These are phyloP conservation scores for Apiotrichum siamense DNA, from an alignment of 1,284 basidiomycete species.

Conservation along the genomic window DNA sequence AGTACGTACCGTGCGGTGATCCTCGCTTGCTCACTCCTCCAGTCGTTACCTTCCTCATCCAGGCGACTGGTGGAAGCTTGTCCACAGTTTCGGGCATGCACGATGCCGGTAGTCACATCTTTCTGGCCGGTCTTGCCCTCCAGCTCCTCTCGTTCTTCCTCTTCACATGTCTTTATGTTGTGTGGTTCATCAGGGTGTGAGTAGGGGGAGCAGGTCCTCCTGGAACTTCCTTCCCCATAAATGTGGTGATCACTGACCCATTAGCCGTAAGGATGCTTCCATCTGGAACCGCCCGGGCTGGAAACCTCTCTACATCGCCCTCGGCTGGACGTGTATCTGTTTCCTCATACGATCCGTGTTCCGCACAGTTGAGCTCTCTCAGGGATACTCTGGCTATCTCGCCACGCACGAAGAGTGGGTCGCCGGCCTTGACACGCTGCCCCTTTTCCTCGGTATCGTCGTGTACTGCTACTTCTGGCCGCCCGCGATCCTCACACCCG, in stretches of 20 bases:
- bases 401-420: constrained; percentile 60
- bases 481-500: constrained; percentile 7
- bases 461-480: constrained; percentile 40
- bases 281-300: constrained; percentile 49
- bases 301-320: constrained; percentile 54
- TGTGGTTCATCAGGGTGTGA: constrained; percentile 57
- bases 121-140: constrained; percentile 57
- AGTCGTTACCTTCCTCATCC: constrained; percentile 59
- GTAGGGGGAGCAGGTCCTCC: constrained; percentile 3
- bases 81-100: constrained; percentile 32
- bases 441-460: constrained; percentile 56
- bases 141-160: constrained; percentile 59
- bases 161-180: constrained; percentile 56
- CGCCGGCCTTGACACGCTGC: constrained; percentile 58
- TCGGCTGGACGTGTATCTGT: constrained; percentile 55
- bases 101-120: constrained; percentile 49
- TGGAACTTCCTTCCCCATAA: not conserved
- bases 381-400: constrained; percentile 60
- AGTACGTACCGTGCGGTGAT: constrained; percentile 31
- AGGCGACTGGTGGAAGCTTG: constrained; percentile 49
- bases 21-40: not conserved
- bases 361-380: constrained; percentile 59
- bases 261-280: constrained; percentile 3
- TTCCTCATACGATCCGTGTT: constrained; percentile 57
- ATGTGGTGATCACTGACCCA: no score